phyloP scores from a whole-genome alignment of 164 flowering plant species.

The Sedum album region DNA sequence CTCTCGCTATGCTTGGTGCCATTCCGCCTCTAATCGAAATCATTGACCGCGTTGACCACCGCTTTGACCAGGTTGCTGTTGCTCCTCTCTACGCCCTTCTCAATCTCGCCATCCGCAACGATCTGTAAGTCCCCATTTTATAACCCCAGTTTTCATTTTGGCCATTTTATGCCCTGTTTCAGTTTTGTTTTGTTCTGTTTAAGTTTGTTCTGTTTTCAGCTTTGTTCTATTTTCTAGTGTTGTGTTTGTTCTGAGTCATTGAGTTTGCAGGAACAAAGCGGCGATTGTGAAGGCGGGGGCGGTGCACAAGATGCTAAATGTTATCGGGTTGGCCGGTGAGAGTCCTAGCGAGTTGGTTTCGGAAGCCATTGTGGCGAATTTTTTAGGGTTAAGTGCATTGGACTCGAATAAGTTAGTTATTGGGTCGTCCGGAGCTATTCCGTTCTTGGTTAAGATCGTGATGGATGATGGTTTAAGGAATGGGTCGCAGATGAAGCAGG shows the following conservation, averaged over 20 bases:
- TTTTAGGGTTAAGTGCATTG: slow-evolving; percentile 84
- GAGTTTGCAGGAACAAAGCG: slow-evolving; percentile 66
- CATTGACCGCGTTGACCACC: slow-evolving; percentile 35
- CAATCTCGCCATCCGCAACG: slow-evolving; percentile 79
- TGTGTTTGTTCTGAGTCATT: background rate
- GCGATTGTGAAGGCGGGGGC: slow-evolving; percentile 95
- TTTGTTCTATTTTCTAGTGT: background rate
- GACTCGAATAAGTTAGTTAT: slow-evolving; percentile 76
- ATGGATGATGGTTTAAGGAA: slow-evolving; percentile 17
- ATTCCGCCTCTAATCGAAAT: slow-evolving; percentile 76
- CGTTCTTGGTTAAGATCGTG: slow-evolving; percentile 43
- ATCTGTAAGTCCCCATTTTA: slow-evolving; percentile 29
- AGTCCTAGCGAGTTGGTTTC: slow-evolving; percentile 21
- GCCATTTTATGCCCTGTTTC: background rate
- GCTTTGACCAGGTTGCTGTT: slow-evolving; percentile 32
- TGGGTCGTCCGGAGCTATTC: slow-evolving; percentile 84
- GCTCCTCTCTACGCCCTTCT: slow-evolving; percentile 76
- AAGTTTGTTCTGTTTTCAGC: background rate
- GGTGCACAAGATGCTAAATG: slow-evolving; percentile 77
- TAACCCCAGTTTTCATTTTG: background rate
- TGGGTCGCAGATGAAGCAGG: slow-evolving; percentile 54
- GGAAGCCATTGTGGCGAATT: slow-evolving; percentile 85
- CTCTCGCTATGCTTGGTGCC: slow-evolving; percentile 79
- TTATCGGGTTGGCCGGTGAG: slow-evolving; percentile 29
- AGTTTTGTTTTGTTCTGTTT: background rate